phyloP scores from a whole-genome alignment of 805 yeast genomes.

The Wickerhamomyces sydowiorum region DNA sequence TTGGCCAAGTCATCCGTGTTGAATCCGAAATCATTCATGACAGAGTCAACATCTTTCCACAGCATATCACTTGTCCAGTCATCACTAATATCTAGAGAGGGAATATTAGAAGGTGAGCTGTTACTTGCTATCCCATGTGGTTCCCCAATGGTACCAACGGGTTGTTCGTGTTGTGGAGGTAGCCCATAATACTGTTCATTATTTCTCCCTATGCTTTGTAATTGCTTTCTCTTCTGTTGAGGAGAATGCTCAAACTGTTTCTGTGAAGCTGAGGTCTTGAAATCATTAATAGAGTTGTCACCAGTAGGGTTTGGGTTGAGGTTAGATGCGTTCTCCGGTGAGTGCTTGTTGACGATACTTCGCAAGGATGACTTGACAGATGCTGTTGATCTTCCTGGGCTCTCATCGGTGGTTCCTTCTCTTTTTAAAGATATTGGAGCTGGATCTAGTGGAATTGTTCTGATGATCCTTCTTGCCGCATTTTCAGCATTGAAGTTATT shows the following conservation, averaged over 20 bases:
- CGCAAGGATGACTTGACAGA: conserved; percentile 7
- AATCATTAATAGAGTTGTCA: too few relatives aligned
- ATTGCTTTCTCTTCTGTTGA: too few relatives aligned
- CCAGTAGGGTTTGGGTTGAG: too few relatives aligned
- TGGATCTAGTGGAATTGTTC: conserved; percentile 79
- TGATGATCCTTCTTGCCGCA: conserved; percentile 67
- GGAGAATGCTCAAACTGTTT: too few relatives aligned
- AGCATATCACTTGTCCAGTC: conserved; percentile 38
- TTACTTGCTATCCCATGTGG: not conserved
- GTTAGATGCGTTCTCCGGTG: not conserved
- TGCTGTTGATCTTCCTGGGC: conserved; percentile 5
- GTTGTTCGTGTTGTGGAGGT: not conserved
- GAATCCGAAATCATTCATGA: conserved; percentile 91
- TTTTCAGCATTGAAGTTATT: conserved; percentile 58
- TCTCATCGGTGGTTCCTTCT: conserved; percentile 8
- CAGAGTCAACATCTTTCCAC: conserved; percentile 78
- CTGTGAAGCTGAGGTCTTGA: too few relatives aligned
- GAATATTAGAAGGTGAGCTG: conserved; percentile 17
- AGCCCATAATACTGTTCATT: conserved; percentile 1
- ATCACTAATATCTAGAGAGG: conserved; percentile 30
- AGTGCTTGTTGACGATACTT: conserved; percentile 12
- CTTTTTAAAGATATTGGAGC: conserved; percentile 48
- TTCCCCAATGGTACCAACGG: not conserved
- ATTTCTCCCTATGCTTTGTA: too few relatives aligned
- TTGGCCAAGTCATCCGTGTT: conserved; percentile 38